These are phyloP conservation scores for Inosperma sp. DNA, from an alignment of 768 basidiomycete genomes.

Conservation along the genomic window DNA sequence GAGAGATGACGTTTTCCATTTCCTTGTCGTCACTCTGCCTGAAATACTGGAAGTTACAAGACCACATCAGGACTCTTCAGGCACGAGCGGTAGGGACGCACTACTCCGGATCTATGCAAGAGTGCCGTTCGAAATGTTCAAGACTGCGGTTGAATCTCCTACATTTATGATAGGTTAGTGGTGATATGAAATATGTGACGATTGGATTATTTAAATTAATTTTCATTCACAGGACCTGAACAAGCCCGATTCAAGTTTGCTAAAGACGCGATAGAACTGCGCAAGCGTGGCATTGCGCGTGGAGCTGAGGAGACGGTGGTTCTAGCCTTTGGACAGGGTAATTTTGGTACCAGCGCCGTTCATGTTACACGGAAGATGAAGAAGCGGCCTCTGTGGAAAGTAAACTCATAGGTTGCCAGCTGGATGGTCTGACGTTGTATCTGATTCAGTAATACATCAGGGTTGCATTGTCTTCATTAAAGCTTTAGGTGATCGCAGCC, in stretches of 20 bases:
- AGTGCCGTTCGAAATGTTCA: constrained; percentile 87
- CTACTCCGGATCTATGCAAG: constrained; percentile 70
- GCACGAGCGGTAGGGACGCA: constrained; percentile 57
- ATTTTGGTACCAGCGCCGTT: constrained; percentile 66
- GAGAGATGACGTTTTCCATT: constrained; percentile 73
- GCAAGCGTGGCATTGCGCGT: constrained; percentile 73
- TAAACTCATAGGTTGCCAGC: constrained; percentile 58
- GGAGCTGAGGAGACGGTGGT: constrained; percentile 87
- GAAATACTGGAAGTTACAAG: constrained; percentile 53
- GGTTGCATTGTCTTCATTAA: too few relatives aligned
- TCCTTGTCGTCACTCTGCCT: constrained; percentile 71
- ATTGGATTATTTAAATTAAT: constrained; percentile 9
- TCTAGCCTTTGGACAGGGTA: constrained; percentile 76
- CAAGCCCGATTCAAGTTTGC: constrained; percentile 90
- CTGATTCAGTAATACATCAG: constrained; percentile 4
- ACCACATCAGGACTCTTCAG: constrained; percentile 36
- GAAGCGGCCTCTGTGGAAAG: constrained; percentile 77
- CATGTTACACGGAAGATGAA: constrained; percentile 86
- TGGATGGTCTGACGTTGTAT: constrained; percentile 18
- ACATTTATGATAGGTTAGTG: constrained; percentile 70
- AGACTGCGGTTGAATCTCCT: constrained; percentile 73
- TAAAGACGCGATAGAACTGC: constrained; percentile 79
- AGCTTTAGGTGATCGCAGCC: too few relatives aligned
- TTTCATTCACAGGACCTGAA: constrained; percentile 59
- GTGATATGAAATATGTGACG: too few relatives aligned